Percentiles rank a stretch among this genome's conserved stretches.
Conservation (phyloP, 2,329 filamentous ascomycete genomes). For the Thelonectria blattea region DNA sequence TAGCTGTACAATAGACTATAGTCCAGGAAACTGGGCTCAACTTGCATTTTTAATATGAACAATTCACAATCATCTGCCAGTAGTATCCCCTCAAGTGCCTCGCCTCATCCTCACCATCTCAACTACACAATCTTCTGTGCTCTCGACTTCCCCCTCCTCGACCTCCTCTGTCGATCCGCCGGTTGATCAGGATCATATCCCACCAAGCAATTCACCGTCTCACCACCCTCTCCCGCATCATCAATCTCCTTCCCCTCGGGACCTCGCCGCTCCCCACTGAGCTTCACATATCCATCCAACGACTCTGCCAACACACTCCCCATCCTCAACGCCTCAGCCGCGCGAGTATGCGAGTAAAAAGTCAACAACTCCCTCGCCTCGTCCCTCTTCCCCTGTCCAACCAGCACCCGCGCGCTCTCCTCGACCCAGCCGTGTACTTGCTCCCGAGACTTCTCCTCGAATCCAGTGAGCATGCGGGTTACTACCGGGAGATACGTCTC, state of each 20-base stretch:
- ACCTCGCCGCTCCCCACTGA: conserved; percentile 27
- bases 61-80: too few relatives aligned
- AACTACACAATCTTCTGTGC: not conserved
- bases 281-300: conserved; percentile 33
- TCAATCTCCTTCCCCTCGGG: conserved; percentile 33
- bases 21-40: too few relatives aligned
- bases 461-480: conserved; percentile 20
- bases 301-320: conserved; percentile 27
- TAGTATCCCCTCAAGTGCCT: too few relatives aligned
- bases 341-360: conserved; percentile 32
- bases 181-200: conserved; percentile 34
- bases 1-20: too few relatives aligned
- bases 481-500: conserved; percentile 28
- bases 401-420: conserved; percentile 26
- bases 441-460: conserved; percentile 25
- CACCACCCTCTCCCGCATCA: conserved; percentile 31
- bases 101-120: too few relatives aligned
- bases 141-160: not conserved
- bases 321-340: conserved; percentile 27
- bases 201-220: conserved; percentile 34
- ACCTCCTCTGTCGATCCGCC: not conserved
- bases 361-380: conserved; percentile 28
- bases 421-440: conserved; percentile 31
- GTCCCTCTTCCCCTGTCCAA: conserved; percentile 25
- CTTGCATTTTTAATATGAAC: too few relatives aligned